Percentiles rank a stretch among this genome's conserved stretches.
Conservation (phyloP, 1,139 yeast genomes). For the Pneumocystis jirovecii region DNA sequence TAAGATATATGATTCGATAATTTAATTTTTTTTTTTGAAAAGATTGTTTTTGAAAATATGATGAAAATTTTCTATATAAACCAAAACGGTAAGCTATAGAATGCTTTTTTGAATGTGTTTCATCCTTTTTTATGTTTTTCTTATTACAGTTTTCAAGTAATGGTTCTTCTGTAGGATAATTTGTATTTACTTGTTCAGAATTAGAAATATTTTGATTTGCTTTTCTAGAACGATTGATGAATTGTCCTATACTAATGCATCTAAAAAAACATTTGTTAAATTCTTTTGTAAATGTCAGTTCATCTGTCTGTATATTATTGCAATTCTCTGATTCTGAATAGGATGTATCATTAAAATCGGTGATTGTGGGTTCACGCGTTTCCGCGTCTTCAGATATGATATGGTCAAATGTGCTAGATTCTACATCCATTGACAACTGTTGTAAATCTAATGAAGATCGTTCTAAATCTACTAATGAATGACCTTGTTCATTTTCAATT, state of each 20-base stretch:
- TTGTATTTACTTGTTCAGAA: background rate
- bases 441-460: background rate
- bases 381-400: background rate
- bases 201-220: background rate
- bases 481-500: background rate
- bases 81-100: background rate
- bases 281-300: too few relatives aligned
- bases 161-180: background rate
- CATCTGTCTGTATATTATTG: background rate
- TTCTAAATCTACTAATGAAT: background rate
- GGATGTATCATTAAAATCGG: background rate
- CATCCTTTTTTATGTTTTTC: background rate
- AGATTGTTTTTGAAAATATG: background rate
- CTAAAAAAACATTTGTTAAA: background rate
- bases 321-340: background rate
- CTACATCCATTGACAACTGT: background rate
- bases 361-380: background rate
- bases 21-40: background rate
- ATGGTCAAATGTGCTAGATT: background rate
- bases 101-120: background rate
- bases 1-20: constrained; percentile 45
- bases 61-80: background rate
- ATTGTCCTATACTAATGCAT: background rate
- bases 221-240: background rate
- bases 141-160: background rate